Base-by-base conservation (phyloP, 2,329 filamentous ascomycete genomes). In the Talaromyces sp. region DNA sequence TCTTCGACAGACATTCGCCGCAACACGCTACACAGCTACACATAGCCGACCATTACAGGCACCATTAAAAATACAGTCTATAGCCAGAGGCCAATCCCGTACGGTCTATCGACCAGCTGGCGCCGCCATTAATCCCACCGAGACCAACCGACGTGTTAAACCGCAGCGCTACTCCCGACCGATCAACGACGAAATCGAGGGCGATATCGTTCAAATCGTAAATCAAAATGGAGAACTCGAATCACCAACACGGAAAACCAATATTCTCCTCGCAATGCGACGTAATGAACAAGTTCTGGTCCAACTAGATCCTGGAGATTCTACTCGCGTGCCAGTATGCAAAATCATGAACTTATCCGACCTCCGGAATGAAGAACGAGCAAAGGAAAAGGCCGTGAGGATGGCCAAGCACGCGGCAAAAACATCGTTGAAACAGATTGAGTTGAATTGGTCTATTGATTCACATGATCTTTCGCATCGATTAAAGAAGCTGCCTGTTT, bases 401-500 rank as follows among this genome's bases (percentile, higher is more conserved):
- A 60, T 79, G 68, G 69, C 68, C 71, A 77, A 65, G 72, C 67
- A 77, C 73, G 60, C 79, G 68, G 69, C 68, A 71, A 77, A 65
- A 73, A 75, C 67, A 64, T 73, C 70, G 68, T 72, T 76, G 16
- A 97, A 97, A 79, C 88, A 88, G 72, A 75, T 97, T n/a, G 93
- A 97, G 77, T 69, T 98, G 69, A 93, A 92, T 75, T 98, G 93
- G 93, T 87, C 88, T 37, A 96, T 96, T 70, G 87, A 87, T 65
- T 72, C 76, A 12, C 84, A 93, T 72, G 93, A 97, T 78, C 75
- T 96, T 59, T 78, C 78, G n/a, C 88, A 90, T 73, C 85, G 88
- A 71, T 73, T 95, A 74, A 84, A 84, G 70, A 85, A 86, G 77
- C 74, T 93, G 69, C 77, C 77, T 65, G 81, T 79, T 60, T 96